Evolutionary conservation across 1,284 basidiomycete genomes (phyloP), one percentile per base, ranked within the genome.

Genomic region (Cutaneotrichosporon daszewskae): DNA sequence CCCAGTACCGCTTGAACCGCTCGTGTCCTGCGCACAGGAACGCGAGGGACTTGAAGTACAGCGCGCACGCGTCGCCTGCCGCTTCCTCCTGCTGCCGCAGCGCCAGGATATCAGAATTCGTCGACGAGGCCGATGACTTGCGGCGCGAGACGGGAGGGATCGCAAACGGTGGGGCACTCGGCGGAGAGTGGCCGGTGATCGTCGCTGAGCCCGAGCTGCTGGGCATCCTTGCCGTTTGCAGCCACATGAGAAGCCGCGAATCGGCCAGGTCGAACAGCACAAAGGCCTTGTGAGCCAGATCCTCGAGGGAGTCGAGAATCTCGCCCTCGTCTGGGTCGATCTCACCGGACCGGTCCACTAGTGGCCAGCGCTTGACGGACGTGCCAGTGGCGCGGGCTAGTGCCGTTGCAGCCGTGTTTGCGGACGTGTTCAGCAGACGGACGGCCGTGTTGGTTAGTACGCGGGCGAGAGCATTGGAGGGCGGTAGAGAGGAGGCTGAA

Each of bases 191-290:
- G 22, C 28, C 36, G 0, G 42, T 45, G 17, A 48, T 39, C 14
- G 45, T 48, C n/a, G 50, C 45, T 13, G 41, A 44, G 11, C 37
- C n/a, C 9, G 37, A 19, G 17, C 29, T 32, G 1, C 26, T 18
- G 3, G 47, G 24, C 24, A 31, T 25, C 11, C 35, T 38, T 11
- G 35, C 26, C 14, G 44, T 43, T 37, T 49, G 51, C 33, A 45
- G 45, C 54, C 60, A 61, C 12, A 80, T 82, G 42, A 87, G 82
- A 51, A 94, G 84, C 79, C 91, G 87, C 66, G 85, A 81, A 69
- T 97, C 92, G 26, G 87, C 94, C 79, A 92, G 92, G 53, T 87
- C 84, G 40, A 85, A 85, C 43, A 97, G 73, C 27, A 94, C 89
- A 52, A 87, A 85, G 19, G 92, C 91, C 77, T 97, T 97, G 75